Conservation (phyloP, 768 basidiomycete species). For the Clitopilus hobsonii region DNA sequence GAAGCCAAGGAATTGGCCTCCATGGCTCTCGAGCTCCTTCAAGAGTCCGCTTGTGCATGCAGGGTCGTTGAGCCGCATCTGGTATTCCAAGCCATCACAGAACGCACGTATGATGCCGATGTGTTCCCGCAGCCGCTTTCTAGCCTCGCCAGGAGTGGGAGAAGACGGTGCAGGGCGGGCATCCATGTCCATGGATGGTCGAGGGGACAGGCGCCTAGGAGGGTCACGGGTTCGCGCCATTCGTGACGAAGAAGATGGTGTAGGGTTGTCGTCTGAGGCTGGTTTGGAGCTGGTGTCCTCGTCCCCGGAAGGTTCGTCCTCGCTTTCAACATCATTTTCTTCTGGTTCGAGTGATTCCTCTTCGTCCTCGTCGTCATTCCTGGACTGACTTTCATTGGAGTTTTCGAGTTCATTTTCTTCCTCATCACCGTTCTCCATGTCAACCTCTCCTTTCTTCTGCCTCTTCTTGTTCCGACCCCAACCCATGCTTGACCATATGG, state of each 20-base stretch:
- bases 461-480: constrained; percentile 10
- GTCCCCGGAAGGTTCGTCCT: neutral
- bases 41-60: constrained; percentile 24
- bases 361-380: constrained; percentile 6
- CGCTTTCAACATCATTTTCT: constrained; percentile 6
- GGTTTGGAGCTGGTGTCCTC: neutral
- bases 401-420: constrained; percentile 2
- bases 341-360: neutral
- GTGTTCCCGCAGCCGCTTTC: constrained; percentile 34
- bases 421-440: constrained; percentile 4
- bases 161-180: neutral
- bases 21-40: constrained; percentile 36
- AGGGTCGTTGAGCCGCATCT: constrained; percentile 40
- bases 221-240: neutral
- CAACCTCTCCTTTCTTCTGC: neutral
- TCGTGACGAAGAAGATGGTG: neutral
- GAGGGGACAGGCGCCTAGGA: neutral
- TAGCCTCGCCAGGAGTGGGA: constrained; percentile 21
- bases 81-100: constrained; percentile 40
- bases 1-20: constrained; percentile 31
- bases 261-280: neutral
- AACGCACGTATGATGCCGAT: constrained; percentile 40
- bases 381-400: neutral
- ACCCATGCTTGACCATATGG: constrained; percentile 27
- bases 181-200: neutral